Percentiles rank a stretch among this genome's conserved stretches.
Evolutionary conservation across 768 basidiomycete genomes (phyloP).

Genomic region (Clavulina sp.): DNA sequence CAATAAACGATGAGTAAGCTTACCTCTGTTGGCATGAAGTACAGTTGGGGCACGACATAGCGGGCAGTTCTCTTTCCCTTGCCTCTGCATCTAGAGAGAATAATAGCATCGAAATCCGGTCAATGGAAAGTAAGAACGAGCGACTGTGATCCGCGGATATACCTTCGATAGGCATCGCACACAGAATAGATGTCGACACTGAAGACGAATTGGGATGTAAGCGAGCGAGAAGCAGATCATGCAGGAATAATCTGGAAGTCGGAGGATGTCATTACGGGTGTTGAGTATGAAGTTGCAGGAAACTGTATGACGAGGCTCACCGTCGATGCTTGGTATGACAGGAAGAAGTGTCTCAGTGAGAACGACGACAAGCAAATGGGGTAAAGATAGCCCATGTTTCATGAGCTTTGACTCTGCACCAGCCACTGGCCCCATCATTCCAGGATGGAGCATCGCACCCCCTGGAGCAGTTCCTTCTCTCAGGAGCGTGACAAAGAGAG

Average conservation of each 20-base stretch:
- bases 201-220: constrained; percentile 77
- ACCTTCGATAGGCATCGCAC: constrained; percentile 19
- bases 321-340: constrained; percentile 59
- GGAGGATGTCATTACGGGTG: not conserved
- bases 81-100: constrained; percentile 82
- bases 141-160: not conserved
- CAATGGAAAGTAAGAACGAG: not conserved
- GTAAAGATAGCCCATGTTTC: constrained; percentile 25
- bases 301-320: not conserved
- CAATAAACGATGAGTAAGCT: constrained; percentile 15
- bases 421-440: too few species aligned
- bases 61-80: constrained; percentile 58
- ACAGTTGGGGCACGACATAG: constrained; percentile 71
- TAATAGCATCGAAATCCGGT: not conserved
- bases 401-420: too few species aligned
- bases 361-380: constrained; percentile 58
- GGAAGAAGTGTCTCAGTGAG: constrained; percentile 70
- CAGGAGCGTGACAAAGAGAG: constrained; percentile 19
- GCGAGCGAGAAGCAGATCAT: constrained; percentile 79
- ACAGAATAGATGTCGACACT: constrained; percentile 45
- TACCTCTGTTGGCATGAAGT: constrained; percentile 55
- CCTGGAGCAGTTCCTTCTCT: too few species aligned
- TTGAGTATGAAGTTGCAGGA: not conserved
- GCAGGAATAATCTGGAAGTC: constrained; percentile 46
- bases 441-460: too few species aligned